Conservation (phyloP, 2,329 filamentous ascomycete species). For the Albophoma yamanashiensis region DNA sequence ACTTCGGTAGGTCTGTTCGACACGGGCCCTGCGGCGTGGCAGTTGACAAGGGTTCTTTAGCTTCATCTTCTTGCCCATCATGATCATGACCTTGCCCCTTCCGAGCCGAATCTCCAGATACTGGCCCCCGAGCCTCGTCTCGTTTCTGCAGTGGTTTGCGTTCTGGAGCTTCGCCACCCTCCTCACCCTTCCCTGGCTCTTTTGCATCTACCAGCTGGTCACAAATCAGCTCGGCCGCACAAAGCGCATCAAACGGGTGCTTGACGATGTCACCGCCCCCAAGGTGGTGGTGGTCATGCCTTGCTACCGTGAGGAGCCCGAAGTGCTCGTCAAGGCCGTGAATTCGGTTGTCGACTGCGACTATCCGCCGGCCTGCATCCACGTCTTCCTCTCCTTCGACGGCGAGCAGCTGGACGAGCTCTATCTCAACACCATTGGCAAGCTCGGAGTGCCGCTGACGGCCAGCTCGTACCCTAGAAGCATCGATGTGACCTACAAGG, state of each 20-base stretch:
- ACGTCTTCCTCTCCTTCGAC: conserved; percentile 93
- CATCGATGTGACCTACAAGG: conserved; percentile 79
- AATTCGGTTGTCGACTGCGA: conserved; percentile 91
- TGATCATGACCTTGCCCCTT: conserved; percentile 85
- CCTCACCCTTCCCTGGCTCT: conserved; percentile 80
- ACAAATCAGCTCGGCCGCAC: conserved; percentile 75
- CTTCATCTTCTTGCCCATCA: conserved; percentile 79
- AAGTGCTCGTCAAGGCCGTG: conserved; percentile 72
- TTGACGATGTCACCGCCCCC: conserved; percentile 77
- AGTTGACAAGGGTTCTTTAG: conserved; percentile 28
- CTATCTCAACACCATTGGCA: conserved; percentile 76
- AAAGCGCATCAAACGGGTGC: conserved; percentile 70
- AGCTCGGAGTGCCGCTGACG: conserved; percentile 69
- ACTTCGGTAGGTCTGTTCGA: conserved; percentile 48
- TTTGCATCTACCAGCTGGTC: conserved; percentile 85
- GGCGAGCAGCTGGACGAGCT: conserved; percentile 82
- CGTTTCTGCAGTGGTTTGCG: conserved; percentile 80
- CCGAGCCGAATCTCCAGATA: conserved; percentile 60
- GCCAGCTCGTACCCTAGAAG: conserved; percentile 74
- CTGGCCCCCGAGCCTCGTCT: conserved; percentile 61
- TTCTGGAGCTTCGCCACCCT: conserved; percentile 88
- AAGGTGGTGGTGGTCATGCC: conserved; percentile 97
- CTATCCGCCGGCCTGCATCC: conserved; percentile 84
- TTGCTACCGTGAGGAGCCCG: conserved; percentile 85
- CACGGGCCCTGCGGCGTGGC: background rate